Base-by-base conservation (phyloP, 1,284 basidiomycete genomes). In the Ceratobasidium sp. region DNA sequence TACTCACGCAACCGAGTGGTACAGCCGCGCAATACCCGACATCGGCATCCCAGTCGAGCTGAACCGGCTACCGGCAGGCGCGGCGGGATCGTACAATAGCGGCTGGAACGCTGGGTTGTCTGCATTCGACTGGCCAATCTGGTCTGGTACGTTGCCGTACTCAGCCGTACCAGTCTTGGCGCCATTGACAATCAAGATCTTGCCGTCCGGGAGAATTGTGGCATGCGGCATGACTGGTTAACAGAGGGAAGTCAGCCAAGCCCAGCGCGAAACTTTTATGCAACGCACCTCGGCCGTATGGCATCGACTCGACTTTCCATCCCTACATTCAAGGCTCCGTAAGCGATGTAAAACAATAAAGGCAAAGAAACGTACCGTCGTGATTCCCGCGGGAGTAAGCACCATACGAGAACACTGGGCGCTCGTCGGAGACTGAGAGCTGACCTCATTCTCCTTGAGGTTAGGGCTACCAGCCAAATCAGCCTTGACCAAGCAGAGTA, bases 121-220 rank as follows among this genome's bases (percentile, higher is more conserved):
- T 0, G 88, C 85, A 80, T 90, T 87, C 9, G 86, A 87, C 54
- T 82, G 82, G 19, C 87, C 85, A 34, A 88, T 82, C n/a, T 86
- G 84, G 84, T 84, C 87, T 61, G 82, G 80, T 15, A 85, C 84
- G 78, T 89, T 89, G 3, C 81, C 83, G 79, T 87, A 85, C 3
- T 88, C 88, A 9, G 87, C 87, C 79, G 86, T 85, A 17, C 88
- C 88, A 0, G 83, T 84, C 32, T 80, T 73, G 0, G 82, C 87
- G 37, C 87, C 88, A 80, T 88, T 89, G 61, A 85, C 83, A 77
- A 89, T 86, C 51, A 89, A 29, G 89, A 29, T 29, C 25, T 29
- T 29, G 25, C 25, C 25, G 25, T 29, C 25, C 25, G 25, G 25
- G 25, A 29, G 82, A 40, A 89, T 84, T 22, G 90, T 79, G 62